A percentile compares a stretch with the other conserved stretches of the same genome.
phyloP scores from a whole-genome alignment of 169 alveolate species.

The Plasmodium falciparum region DNA sequence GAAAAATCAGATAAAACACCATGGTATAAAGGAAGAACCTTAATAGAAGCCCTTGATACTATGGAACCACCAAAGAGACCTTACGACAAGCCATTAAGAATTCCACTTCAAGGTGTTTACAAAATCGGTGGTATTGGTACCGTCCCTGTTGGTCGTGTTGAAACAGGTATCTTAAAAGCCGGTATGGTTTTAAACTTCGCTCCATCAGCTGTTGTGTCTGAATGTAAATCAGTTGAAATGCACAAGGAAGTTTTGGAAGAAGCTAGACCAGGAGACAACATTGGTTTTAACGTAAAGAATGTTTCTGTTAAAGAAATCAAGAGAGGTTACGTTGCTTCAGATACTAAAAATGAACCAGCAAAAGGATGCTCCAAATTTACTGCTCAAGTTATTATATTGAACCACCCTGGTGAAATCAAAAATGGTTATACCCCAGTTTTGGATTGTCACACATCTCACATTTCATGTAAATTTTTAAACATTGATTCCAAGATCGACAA shows the following conservation, averaged over 20 bases:
- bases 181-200: constrained; percentile 92
- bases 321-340: constrained; percentile 97
- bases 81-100: constrained; percentile 96
- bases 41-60: constrained; percentile 96
- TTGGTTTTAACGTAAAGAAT: constrained; percentile 97
- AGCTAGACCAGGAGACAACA: constrained; percentile 99
- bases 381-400: constrained; percentile 97
- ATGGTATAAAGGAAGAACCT: constrained; percentile 98
- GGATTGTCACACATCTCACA: constrained; percentile 98
- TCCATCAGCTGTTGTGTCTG: constrained; percentile 96
- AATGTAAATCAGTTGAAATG: constrained; percentile 98
- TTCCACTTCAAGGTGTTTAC: constrained; percentile 98
- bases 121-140: constrained; percentile 99
- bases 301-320: constrained; percentile 96
- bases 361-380: constrained; percentile 94
- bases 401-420: constrained; percentile 98
- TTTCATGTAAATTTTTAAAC: constrained; percentile 97
- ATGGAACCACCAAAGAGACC: constrained; percentile 98
- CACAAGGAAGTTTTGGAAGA: constrained; percentile 97
- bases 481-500: constrained; percentile 95
- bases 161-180: constrained; percentile 96
- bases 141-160: constrained; percentile 99
- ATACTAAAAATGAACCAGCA: constrained; percentile 98
- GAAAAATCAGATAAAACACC: constrained; percentile 96
- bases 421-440: constrained; percentile 98